A percentile compares a stretch with the other conserved stretches of the same genome.
Conservation (phyloP, 805 yeast species). For the Pichia phayaonensis region DNA sequence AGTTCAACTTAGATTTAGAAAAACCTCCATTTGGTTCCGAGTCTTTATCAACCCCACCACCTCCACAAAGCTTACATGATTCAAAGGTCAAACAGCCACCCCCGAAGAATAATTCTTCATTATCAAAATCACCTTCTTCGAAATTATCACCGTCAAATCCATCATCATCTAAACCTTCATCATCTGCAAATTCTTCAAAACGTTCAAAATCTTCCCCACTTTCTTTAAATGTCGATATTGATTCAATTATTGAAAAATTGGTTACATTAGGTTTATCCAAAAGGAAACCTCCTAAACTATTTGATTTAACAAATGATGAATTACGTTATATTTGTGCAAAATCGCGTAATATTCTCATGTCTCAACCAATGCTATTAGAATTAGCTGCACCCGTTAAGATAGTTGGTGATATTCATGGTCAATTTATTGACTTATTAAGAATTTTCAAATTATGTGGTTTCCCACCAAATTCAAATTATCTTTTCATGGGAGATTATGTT, state of each 20-base stretch:
- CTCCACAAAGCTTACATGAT: slow-evolving; percentile 27
- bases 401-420: slow-evolving; percentile 80
- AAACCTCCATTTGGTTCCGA: slow-evolving; percentile 5
- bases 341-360: slow-evolving; percentile 51
- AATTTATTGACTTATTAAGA: slow-evolving; percentile 44
- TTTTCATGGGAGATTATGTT: slow-evolving; percentile 53
- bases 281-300: slow-evolving; percentile 33
- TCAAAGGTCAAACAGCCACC: slow-evolving; percentile 10
- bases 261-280: slow-evolving; percentile 43
- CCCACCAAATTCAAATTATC: slow-evolving; percentile 49
- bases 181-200: background rate
- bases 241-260: slow-evolving; percentile 54
- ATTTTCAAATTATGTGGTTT: slow-evolving; percentile 53
- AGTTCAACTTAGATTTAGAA: slow-evolving; percentile 5
- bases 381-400: slow-evolving; percentile 74
- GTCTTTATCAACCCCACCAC: slow-evolving; percentile 15
- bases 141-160: background rate
- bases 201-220: slow-evolving; percentile 1
- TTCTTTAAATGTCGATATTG: slow-evolving; percentile 39
- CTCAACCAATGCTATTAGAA: slow-evolving; percentile 58
- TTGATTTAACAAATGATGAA: slow-evolving; percentile 45
- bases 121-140: background rate
- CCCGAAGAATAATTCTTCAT: background rate
- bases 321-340: slow-evolving; percentile 49
- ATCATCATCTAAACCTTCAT: background rate